Evolutionary conservation across 1,139 yeast genomes (phyloP).

Genomic region (Taiozyma sp.): DNA sequence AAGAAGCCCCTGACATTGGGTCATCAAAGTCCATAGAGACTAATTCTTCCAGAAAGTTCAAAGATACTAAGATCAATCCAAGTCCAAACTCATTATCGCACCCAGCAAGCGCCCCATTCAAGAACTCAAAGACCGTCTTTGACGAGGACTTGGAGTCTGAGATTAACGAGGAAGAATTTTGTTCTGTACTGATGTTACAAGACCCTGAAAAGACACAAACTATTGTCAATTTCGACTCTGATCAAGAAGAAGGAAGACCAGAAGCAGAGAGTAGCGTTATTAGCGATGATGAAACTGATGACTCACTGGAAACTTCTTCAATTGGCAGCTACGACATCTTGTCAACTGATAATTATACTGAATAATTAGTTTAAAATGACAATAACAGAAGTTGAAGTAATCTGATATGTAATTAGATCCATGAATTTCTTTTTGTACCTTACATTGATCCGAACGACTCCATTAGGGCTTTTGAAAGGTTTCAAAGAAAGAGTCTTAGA

Average conservation of each 20-base stretch:
- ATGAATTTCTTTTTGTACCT: too few species aligned
- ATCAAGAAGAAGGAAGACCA: neutral
- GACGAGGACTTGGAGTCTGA: neutral
- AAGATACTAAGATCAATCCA: neutral
- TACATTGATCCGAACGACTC: too few species aligned
- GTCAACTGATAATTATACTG: neutral
- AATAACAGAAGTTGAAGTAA: neutral
- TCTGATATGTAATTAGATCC: too few species aligned
- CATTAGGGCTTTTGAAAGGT: too few species aligned
- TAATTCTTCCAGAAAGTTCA: neutral
- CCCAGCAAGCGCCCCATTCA: neutral
- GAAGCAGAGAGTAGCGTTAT: neutral
- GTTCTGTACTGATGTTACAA: neutral
- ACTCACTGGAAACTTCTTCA: neutral
- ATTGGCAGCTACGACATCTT: neutral
- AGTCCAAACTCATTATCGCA: neutral
- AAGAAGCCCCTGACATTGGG: neutral
- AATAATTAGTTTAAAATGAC: neutral
- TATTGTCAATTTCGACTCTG: neutral
- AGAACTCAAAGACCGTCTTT: neutral
- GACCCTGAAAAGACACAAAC: neutral
- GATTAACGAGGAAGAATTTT: neutral
- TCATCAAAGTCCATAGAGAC: neutral
- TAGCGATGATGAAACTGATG: neutral
- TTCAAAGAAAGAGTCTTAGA: too few species aligned